Conservation (phyloP, 202 grass and related monocot species). For the Setaria viridis region DNA sequence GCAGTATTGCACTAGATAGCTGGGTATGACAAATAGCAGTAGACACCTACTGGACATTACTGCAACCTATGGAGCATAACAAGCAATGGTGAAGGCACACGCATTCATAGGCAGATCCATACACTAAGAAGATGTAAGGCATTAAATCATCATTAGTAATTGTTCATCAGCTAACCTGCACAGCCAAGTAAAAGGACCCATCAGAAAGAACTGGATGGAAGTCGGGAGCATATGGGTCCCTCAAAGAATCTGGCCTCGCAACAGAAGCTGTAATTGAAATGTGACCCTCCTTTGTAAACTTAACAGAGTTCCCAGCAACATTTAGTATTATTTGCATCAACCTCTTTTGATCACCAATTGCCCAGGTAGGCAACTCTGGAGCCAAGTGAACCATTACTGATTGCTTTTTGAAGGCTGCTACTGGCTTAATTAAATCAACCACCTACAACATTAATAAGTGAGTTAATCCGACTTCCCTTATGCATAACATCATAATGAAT, state of each 20-base stretch:
- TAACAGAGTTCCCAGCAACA: slow-evolving; percentile 76
- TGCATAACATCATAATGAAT: background rate
- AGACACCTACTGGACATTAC: background rate
- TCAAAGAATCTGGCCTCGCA: slow-evolving; percentile 55
- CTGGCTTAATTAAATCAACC: slow-evolving; percentile 81
- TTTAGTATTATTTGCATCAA: slow-evolving; percentile 80
- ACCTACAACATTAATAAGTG: slow-evolving; percentile 61
- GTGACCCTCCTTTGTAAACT: slow-evolving; percentile 81
- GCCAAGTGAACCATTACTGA: slow-evolving; percentile 64
- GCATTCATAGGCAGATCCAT: background rate
- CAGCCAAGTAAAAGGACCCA: slow-evolving; percentile 73
- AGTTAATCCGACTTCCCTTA: slow-evolving; percentile 21
- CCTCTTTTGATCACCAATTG: slow-evolving; percentile 79
- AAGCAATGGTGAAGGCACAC: background rate
- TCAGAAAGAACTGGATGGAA: slow-evolving; percentile 67
- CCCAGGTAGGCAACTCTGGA: slow-evolving; percentile 67
- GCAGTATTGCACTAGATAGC: slow-evolving; percentile 28
- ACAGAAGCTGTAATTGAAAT: slow-evolving; percentile 66
- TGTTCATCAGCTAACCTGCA: slow-evolving; percentile 64
- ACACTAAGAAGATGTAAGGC: background rate
- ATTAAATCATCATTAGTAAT: slow-evolving; percentile 16
- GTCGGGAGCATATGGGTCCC: slow-evolving; percentile 54
- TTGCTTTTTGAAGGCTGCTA: slow-evolving; percentile 72
- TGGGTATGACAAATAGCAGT: slow-evolving; percentile 16
- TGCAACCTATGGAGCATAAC: slow-evolving; percentile 12